Conservation (phyloP, 306 rosid species). For the Inga oerstediana region DNA sequence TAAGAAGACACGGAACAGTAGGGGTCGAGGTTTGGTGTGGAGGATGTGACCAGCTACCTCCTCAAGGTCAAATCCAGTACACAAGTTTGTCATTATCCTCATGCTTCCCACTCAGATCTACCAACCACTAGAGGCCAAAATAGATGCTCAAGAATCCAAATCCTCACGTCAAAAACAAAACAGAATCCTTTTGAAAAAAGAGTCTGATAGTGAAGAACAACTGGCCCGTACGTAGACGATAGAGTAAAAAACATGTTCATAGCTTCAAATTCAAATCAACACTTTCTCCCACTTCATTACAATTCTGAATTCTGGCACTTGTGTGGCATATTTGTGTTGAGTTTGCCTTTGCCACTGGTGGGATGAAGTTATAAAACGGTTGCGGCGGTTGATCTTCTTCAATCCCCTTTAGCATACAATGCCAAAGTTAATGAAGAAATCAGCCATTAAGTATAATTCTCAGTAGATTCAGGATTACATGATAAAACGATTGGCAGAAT, state of each 20-base stretch:
- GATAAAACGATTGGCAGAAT: too few species aligned
- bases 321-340: constrained; percentile 40
- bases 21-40: too few species aligned
- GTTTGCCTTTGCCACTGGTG: constrained; percentile 42
- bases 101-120: too few species aligned
- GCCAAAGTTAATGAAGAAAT: constrained; percentile 4
- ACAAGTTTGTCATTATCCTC: too few species aligned
- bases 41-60: too few species aligned
- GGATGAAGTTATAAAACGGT: constrained; percentile 55
- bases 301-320: constrained; percentile 39
- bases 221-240: neutral
- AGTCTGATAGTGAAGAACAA: constrained; percentile 32
- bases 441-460: neutral
- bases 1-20: too few species aligned
- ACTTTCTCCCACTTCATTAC: constrained; percentile 45
- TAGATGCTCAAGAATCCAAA: too few species aligned
- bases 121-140: too few species aligned
- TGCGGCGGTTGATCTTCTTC: constrained; percentile 46
- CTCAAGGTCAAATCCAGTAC: too few species aligned
- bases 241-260: constrained; percentile 26
- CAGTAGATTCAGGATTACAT: too few species aligned
- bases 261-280: constrained; percentile 81
- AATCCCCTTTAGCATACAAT: constrained; percentile 46
- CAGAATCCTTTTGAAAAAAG: constrained; percentile 6
- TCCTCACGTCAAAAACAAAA: constrained; percentile 12